phyloP scores from a whole-genome alignment of 257 asterid species.

The Gardenia jasminoides region DNA sequence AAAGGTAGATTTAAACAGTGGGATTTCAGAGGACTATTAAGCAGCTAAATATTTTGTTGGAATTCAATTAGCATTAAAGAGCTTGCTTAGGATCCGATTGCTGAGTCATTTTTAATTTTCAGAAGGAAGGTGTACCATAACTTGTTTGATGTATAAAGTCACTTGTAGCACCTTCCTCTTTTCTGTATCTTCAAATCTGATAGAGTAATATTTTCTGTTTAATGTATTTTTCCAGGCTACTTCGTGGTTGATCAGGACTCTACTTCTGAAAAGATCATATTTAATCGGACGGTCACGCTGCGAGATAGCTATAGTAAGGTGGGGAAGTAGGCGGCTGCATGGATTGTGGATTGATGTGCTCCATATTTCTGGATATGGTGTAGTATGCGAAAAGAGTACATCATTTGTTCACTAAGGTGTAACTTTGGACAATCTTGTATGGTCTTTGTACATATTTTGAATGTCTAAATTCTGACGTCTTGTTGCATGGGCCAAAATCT shows the following conservation, averaged over 20 bases:
- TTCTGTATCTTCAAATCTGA: too few species aligned
- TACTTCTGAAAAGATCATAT: slow-evolving; percentile 17
- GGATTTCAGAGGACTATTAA: background rate
- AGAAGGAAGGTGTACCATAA: background rate
- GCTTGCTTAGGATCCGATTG: background rate
- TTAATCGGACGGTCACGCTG: slow-evolving; percentile 21
- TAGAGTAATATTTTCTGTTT: background rate
- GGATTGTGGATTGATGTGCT: background rate
- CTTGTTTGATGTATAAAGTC: background rate
- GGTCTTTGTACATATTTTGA: too few species aligned
- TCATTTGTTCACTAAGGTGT: background rate
- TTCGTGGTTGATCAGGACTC: slow-evolving; percentile 21
- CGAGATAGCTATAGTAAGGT: slow-evolving; percentile 16
- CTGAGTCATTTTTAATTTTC: background rate
- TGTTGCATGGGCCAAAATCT: background rate
- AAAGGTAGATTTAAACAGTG: background rate
- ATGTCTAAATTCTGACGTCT: background rate
- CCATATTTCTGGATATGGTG: background rate
- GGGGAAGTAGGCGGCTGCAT: background rate
- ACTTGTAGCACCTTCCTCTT: too few species aligned
- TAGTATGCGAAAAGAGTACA: background rate
- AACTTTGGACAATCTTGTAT: background rate
- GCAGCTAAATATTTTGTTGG: background rate
- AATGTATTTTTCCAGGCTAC: slow-evolving; percentile 15
- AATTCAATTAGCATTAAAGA: background rate